phyloP scores from a whole-genome alignment of 2,329 filamentous ascomycete species.

The Neofusicoccum cordaticola region DNA sequence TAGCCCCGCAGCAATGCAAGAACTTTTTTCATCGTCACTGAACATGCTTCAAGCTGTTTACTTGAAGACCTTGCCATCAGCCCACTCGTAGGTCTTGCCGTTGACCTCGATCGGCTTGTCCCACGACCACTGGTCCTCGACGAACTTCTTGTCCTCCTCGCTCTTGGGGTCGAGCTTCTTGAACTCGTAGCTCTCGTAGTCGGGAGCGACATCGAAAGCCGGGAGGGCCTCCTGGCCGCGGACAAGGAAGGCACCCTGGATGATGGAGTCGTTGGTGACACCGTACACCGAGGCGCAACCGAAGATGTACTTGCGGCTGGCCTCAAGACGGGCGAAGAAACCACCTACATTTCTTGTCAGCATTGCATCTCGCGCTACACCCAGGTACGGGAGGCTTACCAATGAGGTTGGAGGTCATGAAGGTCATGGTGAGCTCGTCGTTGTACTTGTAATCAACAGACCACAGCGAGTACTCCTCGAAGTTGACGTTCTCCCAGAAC shows the following conservation, averaged over 20 bases:
- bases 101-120: conserved; percentile 76
- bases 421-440: conserved; percentile 91
- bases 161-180: conserved; percentile 91
- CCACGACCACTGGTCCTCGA: conserved; percentile 88
- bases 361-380: background rate
- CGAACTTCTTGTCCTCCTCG: conserved; percentile 77
- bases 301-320: conserved; percentile 96
- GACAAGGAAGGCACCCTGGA: conserved; percentile 91
- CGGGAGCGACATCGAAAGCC: conserved; percentile 94
- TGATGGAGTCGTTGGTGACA: conserved; percentile 80
- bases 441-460: conserved; percentile 98
- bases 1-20: conserved; percentile 13
- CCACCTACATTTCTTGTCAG: conserved; percentile 54
- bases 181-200: conserved; percentile 96
- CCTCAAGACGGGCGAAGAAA: conserved; percentile 97
- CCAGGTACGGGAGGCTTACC: conserved; percentile 45
- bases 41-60: conserved; percentile 52
- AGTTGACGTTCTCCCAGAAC: conserved; percentile 97
- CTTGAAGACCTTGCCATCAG: conserved; percentile 98
- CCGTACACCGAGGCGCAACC: conserved; percentile 88
- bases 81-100: conserved; percentile 86
- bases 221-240: conserved; percentile 82
- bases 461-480: conserved; percentile 96
- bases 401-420: conserved; percentile 99
- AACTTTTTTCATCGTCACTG: background rate